A percentile compares a stretch with the other conserved stretches of the same genome.
Evolutionary conservation across 2,329 filamentous ascomycete genomes (phyloP).

Genomic region (Fusarium nygamai): DNA sequence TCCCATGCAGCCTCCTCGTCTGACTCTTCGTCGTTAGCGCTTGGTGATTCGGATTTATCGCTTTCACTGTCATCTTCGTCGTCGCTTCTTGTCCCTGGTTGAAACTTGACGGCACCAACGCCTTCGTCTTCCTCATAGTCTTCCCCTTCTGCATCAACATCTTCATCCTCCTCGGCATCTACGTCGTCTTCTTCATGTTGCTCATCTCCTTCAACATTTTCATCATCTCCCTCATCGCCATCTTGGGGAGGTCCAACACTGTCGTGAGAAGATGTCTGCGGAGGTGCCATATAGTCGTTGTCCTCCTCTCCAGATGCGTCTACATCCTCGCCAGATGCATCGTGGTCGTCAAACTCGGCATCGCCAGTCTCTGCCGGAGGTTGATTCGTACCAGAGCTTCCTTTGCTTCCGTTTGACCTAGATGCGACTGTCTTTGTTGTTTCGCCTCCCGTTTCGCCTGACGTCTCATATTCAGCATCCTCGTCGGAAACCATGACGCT

Average conservation of each 20-base stretch:
- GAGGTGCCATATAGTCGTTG: slow-evolving; percentile 44
- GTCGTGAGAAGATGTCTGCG: slow-evolving; percentile 40
- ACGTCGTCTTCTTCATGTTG: slow-evolving; percentile 47
- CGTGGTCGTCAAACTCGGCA: slow-evolving; percentile 51
- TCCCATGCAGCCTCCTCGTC: slow-evolving; percentile 58
- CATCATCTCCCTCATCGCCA: slow-evolving; percentile 39
- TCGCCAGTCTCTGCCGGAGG: slow-evolving; percentile 44
- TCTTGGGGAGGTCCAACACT: slow-evolving; percentile 46
- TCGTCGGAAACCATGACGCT: slow-evolving; percentile 64
- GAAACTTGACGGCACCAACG: slow-evolving; percentile 66
- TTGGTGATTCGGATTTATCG: slow-evolving; percentile 58
- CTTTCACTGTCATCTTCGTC: slow-evolving; percentile 63
- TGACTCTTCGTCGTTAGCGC: slow-evolving; percentile 64
- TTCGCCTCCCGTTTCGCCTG: slow-evolving; percentile 46
- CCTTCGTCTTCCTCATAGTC: slow-evolving; percentile 61
- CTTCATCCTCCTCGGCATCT: slow-evolving; percentile 53
- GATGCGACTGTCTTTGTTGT: slow-evolving; percentile 36
- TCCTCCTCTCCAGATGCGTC: slow-evolving; percentile 57
- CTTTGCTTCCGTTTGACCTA: neutral
- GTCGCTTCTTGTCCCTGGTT: slow-evolving; percentile 59
- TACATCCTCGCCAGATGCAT: slow-evolving; percentile 55
- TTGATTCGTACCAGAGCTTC: neutral
- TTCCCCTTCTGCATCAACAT: slow-evolving; percentile 43
- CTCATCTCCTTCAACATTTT: slow-evolving; percentile 43
- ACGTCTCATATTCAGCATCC: slow-evolving; percentile 55